A percentile compares a stretch with the other conserved stretches of the same genome.
Conservation (phyloP, 768 basidiomycete species). For the Russula virescens region DNA sequence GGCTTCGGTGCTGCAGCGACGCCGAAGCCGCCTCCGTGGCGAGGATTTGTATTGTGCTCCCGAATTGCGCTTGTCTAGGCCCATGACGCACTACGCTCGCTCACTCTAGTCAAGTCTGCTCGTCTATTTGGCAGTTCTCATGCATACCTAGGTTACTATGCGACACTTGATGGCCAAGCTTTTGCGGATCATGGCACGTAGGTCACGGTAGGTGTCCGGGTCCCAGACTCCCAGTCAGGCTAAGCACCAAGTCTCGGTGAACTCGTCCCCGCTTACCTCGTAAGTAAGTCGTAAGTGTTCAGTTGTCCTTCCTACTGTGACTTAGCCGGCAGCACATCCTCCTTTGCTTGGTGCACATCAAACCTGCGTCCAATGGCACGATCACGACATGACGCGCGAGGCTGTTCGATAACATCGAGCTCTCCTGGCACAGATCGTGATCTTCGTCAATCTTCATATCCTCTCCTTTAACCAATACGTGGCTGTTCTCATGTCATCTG, state of each 20-base stretch:
- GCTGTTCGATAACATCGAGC: conserved; percentile 10
- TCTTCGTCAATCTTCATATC: too few relatives aligned
- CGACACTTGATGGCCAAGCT: conserved; percentile 12
- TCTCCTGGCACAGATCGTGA: conserved; percentile 27
- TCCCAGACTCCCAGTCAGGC: conserved; percentile 21
- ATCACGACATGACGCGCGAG: too few relatives aligned
- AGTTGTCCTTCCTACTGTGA: neutral
- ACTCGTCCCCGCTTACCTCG: too few relatives aligned
- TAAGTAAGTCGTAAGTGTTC: too few relatives aligned
- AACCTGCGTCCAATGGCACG: too few relatives aligned
- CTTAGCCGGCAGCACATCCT: neutral
- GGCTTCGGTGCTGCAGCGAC: conserved; percentile 11
- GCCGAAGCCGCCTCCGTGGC: conserved; percentile 23
- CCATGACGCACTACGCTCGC: neutral
- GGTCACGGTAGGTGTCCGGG: conserved; percentile 17
- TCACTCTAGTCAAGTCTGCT: conserved; percentile 17
- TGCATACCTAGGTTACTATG: conserved; percentile 15
- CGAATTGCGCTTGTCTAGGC: conserved; percentile 13
- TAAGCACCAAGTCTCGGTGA: conserved; percentile 20
- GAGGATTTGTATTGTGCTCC: conserved; percentile 15
- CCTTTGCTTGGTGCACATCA: too few relatives aligned
- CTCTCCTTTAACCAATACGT: too few relatives aligned
- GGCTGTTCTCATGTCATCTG: neutral
- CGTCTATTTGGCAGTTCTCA: conserved; percentile 23
- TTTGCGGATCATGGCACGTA: conserved; percentile 22